phyloP scores from a whole-genome alignment of 345 rosid species.

The Alliaria petiolata region DNA sequence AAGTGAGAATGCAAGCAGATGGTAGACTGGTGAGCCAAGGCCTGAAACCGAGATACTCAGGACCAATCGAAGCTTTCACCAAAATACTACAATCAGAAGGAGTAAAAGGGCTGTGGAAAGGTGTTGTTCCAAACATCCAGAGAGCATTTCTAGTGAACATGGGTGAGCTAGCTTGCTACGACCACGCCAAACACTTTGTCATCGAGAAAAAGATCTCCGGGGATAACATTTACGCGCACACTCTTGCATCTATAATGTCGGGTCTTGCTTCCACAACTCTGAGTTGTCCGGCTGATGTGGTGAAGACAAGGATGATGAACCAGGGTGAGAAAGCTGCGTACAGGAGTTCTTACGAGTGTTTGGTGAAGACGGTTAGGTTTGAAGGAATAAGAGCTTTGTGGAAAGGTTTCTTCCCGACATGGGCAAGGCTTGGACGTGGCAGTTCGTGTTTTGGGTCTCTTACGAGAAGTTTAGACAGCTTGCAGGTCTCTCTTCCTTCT shows the following conservation, averaged over 20 bases:
- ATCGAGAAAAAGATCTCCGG: constrained; percentile 42
- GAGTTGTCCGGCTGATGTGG: constrained; percentile 92
- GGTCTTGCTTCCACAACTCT: constrained; percentile 71
- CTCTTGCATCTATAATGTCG: constrained; percentile 73
- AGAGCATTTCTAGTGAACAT: constrained; percentile 87
- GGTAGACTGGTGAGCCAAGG: constrained; percentile 52
- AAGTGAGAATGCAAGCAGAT: constrained; percentile 95
- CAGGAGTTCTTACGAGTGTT: constrained; percentile 65
- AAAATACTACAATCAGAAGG: constrained; percentile 61
- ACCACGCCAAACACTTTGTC: constrained; percentile 76
- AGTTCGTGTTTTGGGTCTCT: constrained; percentile 89
- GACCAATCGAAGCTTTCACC: constrained; percentile 56
- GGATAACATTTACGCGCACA: constrained; percentile 74
- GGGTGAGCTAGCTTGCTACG: constrained; percentile 93
- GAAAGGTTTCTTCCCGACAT: constrained; percentile 88
- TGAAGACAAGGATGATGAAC: constrained; percentile 94
- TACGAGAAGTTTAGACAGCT: constrained; percentile 69
- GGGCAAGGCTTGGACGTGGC: constrained; percentile 98
- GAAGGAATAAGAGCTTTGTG: constrained; percentile 77
- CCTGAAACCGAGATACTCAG: constrained; percentile 60
- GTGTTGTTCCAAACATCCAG: constrained; percentile 78
- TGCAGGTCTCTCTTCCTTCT: constrained; percentile 76
- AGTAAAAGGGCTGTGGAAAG: constrained; percentile 71
- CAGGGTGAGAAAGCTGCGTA: constrained; percentile 46
- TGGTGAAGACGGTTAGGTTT: constrained; percentile 64